Base-by-base conservation (phyloP, 2,329 filamentous ascomycete genomes). In the Mycosphaerella sp. region DNA sequence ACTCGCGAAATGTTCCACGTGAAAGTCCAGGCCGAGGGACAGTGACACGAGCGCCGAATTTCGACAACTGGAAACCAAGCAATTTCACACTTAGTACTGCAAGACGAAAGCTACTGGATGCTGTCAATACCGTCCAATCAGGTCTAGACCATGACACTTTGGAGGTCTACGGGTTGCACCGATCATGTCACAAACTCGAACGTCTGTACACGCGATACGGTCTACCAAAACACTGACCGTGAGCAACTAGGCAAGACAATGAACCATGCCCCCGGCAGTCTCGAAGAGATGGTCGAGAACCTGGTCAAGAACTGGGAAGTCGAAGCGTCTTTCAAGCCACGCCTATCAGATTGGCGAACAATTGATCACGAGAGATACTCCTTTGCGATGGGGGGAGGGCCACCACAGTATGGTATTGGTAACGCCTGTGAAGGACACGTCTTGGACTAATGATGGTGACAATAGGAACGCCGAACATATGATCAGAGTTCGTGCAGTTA, bases 271-370 rank as follows among this genome's bases (percentile, higher is more conserved):
- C 71, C 79, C 3, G 74, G 73, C 32, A 81, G 76, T 50, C 75
- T 86, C 2, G 75, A 79, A 12, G 69, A 75, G 43, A 75, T 86
- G 4, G 81, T 86, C 35, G 78, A 85, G 65, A 86, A 85, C 62
- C 75, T 86, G 1, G 82, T 86, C 63, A 85, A 86, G 71, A 86
- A 86, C 65, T 86, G 82, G 83, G 82, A 86, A 66, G 78, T 85
- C 45, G 82, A 86, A 66, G 83, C 83, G 0, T 84, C 80, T 0
- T 85, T 83, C 76, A 86, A 86, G 69, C 75, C 75, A 6, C 61
- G 73, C 13, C 71, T 85, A 8, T 60, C 69, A 2, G 79, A 86
- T 67, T 86, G 82, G 82, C 76, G 82, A 41, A 86, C 83, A 2
- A 75, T 86, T 58, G 79, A 85, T 64, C 72, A 70, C 3, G 63